A percentile compares a stretch with the other conserved stretches of the same genome.
These are phyloP conservation scores for Mycosarcoma maydis DNA, from an alignment of 1,284 basidiomycete species.

Conservation along the genomic window DNA sequence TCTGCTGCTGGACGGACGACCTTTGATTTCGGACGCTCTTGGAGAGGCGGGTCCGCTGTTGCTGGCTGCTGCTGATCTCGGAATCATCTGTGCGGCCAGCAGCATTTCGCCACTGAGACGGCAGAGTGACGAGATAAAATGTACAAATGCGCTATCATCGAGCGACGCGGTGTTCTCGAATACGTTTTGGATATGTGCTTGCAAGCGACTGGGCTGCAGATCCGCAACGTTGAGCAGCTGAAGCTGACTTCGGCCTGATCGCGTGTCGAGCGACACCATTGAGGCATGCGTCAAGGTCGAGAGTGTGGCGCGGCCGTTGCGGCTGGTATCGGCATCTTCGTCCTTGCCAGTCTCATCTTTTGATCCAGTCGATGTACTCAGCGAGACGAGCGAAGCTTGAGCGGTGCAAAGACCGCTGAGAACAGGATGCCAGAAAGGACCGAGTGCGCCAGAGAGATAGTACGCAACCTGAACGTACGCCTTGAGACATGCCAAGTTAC, in stretches of 20 bases:
- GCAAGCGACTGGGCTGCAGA: slow-evolving; percentile 25
- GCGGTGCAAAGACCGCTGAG: slow-evolving; percentile 72
- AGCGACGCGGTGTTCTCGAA: slow-evolving; percentile 73
- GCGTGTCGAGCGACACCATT: slow-evolving; percentile 32
- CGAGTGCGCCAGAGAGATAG: slow-evolving; percentile 84
- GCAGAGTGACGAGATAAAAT: slow-evolving; percentile 84
- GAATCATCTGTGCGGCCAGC: slow-evolving; percentile 9
- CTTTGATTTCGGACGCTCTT: slow-evolving; percentile 14
- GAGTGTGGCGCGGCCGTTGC: slow-evolving; percentile 26
- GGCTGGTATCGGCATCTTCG: slow-evolving; percentile 8
- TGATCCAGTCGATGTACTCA: slow-evolving; percentile 1
- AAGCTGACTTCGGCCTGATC: slow-evolving; percentile 36
- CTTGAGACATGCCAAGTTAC: slow-evolving; percentile 89
- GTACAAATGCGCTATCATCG: slow-evolving; percentile 81
- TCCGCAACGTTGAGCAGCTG: slow-evolving; percentile 37
- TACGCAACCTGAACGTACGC: slow-evolving; percentile 81
- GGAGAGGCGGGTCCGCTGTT: slow-evolving; percentile 10
- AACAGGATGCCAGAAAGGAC: slow-evolving; percentile 87
- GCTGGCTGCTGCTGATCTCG: slow-evolving; percentile 1
- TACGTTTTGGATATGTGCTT: slow-evolving; percentile 48
- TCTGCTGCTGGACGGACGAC: slow-evolving; percentile 1
- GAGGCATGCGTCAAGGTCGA: slow-evolving; percentile 41
- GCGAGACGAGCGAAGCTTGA: slow-evolving; percentile 24
- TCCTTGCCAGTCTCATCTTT: neutral
- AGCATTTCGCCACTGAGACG: slow-evolving; percentile 74